phyloP scores from a whole-genome alignment of 202 grass and related monocot species.

The Eragrostis tef region DNA sequence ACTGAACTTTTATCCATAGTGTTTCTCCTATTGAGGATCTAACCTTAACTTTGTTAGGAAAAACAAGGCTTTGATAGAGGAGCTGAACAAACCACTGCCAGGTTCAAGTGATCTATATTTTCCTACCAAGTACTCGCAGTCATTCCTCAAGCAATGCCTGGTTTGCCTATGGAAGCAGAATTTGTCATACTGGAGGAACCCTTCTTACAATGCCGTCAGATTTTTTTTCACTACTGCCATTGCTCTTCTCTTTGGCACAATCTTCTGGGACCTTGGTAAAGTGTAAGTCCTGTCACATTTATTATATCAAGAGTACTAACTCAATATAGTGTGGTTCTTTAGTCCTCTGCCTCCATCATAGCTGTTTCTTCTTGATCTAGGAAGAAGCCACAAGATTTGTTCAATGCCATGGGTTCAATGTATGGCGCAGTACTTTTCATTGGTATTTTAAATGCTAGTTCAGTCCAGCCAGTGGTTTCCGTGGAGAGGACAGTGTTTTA shows the following conservation, averaged over 20 bases:
- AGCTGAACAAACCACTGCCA: conserved; percentile 61
- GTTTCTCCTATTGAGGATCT: too few relatives aligned
- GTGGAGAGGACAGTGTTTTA: conserved; percentile 89
- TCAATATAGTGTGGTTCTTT: too few relatives aligned
- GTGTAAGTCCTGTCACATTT: conserved; percentile 49
- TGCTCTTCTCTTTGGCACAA: conserved; percentile 75
- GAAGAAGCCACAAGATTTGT: conserved; percentile 58
- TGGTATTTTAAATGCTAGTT: conserved; percentile 58
- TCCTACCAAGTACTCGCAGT: conserved; percentile 58
- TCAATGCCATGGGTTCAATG: conserved; percentile 89
- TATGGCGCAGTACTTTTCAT: conserved; percentile 75
- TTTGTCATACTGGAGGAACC: conserved; percentile 92
- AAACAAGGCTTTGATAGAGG: conserved; percentile 76
- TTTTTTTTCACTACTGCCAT: conserved; percentile 77
- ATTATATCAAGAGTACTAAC: conserved; percentile 2
- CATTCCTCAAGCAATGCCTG: conserved; percentile 63
- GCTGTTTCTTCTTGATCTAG: conserved; percentile 52
- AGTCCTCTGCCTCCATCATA: too few relatives aligned
- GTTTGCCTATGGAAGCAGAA: conserved; percentile 86
- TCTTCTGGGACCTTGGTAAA: conserved; percentile 90
- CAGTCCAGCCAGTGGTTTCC: conserved; percentile 80
- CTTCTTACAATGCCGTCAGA: conserved; percentile 78
- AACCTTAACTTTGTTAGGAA: conserved; percentile 52
- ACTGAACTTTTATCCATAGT: too few relatives aligned
- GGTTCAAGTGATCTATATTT: conserved; percentile 77